These are phyloP conservation scores for Phialophora verrucosa DNA, from an alignment of 2,329 filamentous ascomycete genomes.

Conservation along the genomic window DNA sequence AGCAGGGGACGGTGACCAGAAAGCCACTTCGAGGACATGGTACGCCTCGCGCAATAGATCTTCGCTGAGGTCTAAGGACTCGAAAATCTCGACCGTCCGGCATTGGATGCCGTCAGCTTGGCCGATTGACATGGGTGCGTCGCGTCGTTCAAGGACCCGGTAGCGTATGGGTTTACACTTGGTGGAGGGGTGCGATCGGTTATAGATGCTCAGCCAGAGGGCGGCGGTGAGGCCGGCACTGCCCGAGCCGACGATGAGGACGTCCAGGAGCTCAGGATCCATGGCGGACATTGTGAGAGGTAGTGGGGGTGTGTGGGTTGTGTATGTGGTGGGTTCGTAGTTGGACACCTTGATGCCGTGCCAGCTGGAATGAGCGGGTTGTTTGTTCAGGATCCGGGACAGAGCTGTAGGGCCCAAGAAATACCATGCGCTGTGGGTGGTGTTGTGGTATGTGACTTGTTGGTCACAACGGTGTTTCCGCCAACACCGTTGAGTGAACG, in stretches of 20 bases:
- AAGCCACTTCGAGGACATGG: constrained; percentile 63
- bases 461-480: neutral
- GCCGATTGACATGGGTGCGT: constrained; percentile 61
- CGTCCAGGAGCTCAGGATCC: constrained; percentile 48
- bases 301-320: neutral
- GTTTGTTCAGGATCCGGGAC: neutral
- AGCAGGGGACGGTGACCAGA: constrained; percentile 52
- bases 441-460: neutral
- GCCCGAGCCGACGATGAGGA: constrained; percentile 66
- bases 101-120: constrained; percentile 70
- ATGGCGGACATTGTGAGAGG: neutral
- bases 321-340: neutral
- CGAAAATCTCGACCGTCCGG: constrained; percentile 67
- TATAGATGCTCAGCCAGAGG: constrained; percentile 64
- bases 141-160: constrained; percentile 61
- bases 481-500: neutral
- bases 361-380: neutral
- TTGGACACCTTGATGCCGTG: neutral
- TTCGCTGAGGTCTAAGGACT: constrained; percentile 63
- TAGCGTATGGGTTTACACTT: constrained; percentile 5
- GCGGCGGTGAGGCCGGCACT: constrained; percentile 67
- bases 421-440: neutral
- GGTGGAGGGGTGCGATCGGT: constrained; percentile 38
- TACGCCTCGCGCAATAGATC: constrained; percentile 62
- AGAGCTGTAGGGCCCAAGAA: neutral